These are phyloP conservation scores for Rhizopogon vinicolor DNA, from an alignment of 768 basidiomycete genomes.

Conservation along the genomic window DNA sequence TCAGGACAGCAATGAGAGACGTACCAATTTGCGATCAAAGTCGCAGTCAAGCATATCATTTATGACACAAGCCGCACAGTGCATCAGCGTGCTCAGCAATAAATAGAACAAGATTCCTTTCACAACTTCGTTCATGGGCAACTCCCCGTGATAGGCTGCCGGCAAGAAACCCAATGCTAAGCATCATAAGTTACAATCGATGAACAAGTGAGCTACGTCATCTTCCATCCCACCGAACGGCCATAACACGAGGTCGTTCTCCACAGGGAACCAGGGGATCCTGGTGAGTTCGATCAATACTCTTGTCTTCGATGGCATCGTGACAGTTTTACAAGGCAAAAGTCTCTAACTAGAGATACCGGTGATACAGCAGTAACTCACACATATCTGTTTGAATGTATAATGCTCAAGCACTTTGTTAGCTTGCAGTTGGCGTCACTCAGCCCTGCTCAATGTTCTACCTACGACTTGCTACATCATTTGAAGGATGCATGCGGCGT, in stretches of 20 bases:
- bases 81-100: conserved; percentile 17
- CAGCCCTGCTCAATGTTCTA: no score
- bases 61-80: conserved; percentile 43
- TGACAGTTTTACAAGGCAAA: no score
- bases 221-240: not conserved
- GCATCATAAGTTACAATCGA: not conserved
- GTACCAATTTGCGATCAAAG: conserved; percentile 42
- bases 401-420: no score
- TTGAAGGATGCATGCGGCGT: no score
- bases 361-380: no score
- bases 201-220: not conserved
- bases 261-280: not conserved
- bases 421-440: no score
- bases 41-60: conserved; percentile 52
- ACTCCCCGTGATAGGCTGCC: not conserved
- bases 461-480: no score
- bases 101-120: not conserved
- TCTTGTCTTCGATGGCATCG: not conserved
- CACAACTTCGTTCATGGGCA: not conserved
- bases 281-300: not conserved
- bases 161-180: not conserved
- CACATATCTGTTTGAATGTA: no score
- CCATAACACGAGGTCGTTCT: not conserved
- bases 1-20: conserved; percentile 7
- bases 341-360: no score